Percentiles rank a stretch among this genome's conserved stretches.
These are phyloP conservation scores for Maudiozyma humilis DNA, from an alignment of 1,139 yeast species.

Conservation along the genomic window DNA sequence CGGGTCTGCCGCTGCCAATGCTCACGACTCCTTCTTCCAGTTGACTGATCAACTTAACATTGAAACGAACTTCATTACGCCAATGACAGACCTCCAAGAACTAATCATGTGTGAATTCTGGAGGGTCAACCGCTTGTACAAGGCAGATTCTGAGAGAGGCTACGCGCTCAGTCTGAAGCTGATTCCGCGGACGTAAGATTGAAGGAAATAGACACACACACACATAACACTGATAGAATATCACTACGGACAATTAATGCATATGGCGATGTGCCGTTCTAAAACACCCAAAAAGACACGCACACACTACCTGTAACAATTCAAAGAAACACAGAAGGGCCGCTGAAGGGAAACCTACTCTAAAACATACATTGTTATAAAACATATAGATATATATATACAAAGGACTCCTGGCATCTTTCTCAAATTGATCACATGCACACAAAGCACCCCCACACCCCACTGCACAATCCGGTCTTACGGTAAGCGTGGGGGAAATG, in stretches of 20 bases:
- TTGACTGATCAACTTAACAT: conserved; percentile 23
- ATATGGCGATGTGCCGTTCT: too few species aligned
- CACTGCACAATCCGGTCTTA: too few species aligned
- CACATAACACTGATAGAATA: too few species aligned
- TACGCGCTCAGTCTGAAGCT: conserved; percentile 58
- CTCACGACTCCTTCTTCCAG: conserved; percentile 31
- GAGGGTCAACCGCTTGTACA: conserved; percentile 56
- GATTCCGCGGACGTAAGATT: conserved; percentile 12
- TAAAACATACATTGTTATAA: background rate
- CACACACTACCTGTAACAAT: too few species aligned
- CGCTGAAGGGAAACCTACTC: background rate
- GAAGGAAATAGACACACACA: background rate
- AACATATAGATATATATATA: background rate
- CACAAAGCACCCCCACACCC: too few species aligned
- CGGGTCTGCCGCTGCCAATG: conserved; percentile 12
- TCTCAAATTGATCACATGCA: background rate
- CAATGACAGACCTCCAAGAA: conserved; percentile 42
- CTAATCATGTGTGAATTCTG: conserved; percentile 58
- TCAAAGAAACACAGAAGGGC: background rate
- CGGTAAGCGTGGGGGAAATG: too few species aligned
- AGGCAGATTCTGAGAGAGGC: conserved; percentile 56
- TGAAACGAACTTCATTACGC: conserved; percentile 25
- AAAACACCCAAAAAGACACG: too few species aligned
- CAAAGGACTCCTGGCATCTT: background rate
- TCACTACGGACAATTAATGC: too few species aligned